A percentile compares a stretch with the other conserved stretches of the same genome.
These are phyloP conservation scores for Vaccinium corymbosum DNA, from an alignment of 148 eudicot species.

Conservation along the genomic window DNA sequence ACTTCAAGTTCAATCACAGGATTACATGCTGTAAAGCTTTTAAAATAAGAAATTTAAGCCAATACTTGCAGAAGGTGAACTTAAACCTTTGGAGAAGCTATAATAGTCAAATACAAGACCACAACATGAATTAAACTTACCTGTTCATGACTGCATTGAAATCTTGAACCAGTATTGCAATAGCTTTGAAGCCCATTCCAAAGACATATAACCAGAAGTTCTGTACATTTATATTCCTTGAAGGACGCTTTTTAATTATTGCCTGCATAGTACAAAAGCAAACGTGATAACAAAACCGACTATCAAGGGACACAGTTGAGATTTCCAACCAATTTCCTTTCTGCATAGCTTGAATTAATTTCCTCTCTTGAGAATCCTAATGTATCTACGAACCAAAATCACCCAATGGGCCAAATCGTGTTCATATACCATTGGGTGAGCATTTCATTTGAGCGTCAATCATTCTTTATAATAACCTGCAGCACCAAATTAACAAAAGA, in stretches of 20 bases:
- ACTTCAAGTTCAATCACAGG: not conserved
- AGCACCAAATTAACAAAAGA: slow-evolving; percentile 12
- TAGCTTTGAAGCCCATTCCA: slow-evolving; percentile 94
- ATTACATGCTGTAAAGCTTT: slow-evolving; percentile 6
- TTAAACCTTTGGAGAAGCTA: not conserved
- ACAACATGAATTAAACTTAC: slow-evolving; percentile 35
- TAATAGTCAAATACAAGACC: not conserved
- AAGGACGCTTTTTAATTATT: slow-evolving; percentile 89
- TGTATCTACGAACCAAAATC: not conserved
- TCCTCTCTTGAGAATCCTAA: not conserved
- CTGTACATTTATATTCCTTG: slow-evolving; percentile 95
- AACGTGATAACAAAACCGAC: slow-evolving; percentile 3
- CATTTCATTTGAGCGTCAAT: slow-evolving; percentile 4
- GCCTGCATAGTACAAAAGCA: slow-evolving; percentile 54
- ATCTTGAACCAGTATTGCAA: slow-evolving; percentile 85
- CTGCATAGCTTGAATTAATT: not conserved
- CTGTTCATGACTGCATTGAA: slow-evolving; percentile 81
- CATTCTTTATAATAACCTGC: slow-evolving; percentile 11
- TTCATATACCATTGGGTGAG: not conserved
- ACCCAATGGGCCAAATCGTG: slow-evolving; percentile 1
- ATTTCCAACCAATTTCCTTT: not conserved
- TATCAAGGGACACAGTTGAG: not conserved
- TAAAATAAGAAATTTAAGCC: not conserved
- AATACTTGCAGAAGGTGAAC: not conserved
- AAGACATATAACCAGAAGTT: slow-evolving; percentile 95